phyloP scores from a whole-genome alignment of 768 basidiomycete species.

The Naematelia aurantialba region DNA sequence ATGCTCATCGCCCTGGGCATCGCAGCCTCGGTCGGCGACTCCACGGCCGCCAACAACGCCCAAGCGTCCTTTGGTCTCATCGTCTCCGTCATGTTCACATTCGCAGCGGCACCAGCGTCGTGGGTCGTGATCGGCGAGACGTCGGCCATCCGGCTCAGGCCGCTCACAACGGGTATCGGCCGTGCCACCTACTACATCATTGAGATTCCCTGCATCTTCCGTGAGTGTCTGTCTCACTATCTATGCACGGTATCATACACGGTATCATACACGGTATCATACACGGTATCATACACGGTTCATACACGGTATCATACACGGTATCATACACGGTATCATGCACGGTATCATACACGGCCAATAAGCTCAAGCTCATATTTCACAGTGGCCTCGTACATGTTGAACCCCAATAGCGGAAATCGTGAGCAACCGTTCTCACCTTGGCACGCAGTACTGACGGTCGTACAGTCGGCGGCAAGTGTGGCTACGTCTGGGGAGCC shows the following conservation, averaged over 20 bases:
- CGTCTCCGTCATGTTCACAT: slow-evolving; percentile 33
- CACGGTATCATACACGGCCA: neutral
- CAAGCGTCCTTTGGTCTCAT: slow-evolving; percentile 41
- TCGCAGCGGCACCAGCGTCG: slow-evolving; percentile 34
- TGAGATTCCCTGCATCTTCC: slow-evolving; percentile 38
- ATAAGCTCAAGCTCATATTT: neutral
- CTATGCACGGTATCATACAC: neutral
- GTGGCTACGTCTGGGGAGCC: slow-evolving; percentile 40
- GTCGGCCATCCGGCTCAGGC: slow-evolving; percentile 34
- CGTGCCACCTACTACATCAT: slow-evolving; percentile 42
- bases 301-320: neutral
- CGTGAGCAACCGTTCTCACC: slow-evolving; percentile 9
- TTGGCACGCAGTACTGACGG: neutral
- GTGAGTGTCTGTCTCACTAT: slow-evolving; percentile 9
- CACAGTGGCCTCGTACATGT: slow-evolving; percentile 37
- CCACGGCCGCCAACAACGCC: slow-evolving; percentile 23
- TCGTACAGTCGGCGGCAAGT: slow-evolving; percentile 31
- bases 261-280: neutral
- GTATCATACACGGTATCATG: neutral
- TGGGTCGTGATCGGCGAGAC: slow-evolving; percentile 38
- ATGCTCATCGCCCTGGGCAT: slow-evolving; percentile 37
- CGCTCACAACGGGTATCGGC: slow-evolving; percentile 42
- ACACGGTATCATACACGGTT: neutral
- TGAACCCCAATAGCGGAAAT: slow-evolving; percentile 38
- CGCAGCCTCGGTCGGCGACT: slow-evolving; percentile 26